Percentiles rank a stretch among this genome's conserved stretches.
These are phyloP conservation scores for Vicia villosa DNA, from an alignment of 306 rosid species.

Conservation along the genomic window DNA sequence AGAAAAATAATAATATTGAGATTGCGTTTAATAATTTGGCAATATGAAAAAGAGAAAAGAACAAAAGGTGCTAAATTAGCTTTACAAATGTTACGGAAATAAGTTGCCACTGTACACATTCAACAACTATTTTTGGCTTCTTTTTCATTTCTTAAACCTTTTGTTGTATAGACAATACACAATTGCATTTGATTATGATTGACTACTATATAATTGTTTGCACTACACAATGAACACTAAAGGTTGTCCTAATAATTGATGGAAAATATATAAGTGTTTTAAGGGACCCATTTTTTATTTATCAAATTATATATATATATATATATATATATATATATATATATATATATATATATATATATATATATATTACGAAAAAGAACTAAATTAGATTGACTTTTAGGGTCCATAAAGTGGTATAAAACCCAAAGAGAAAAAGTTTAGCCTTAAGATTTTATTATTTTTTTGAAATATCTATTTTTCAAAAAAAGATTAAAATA, in stretches of 20 bases:
- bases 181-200: constrained; percentile 33
- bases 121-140: constrained; percentile 4
- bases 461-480: constrained; percentile 4
- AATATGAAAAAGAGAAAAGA: neutral
- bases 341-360: too few relatives aligned
- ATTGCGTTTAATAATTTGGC: constrained; percentile 1
- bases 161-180: neutral
- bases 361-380: too few relatives aligned
- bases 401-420: constrained; percentile 38
- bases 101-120: constrained; percentile 30
- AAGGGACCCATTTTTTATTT: constrained; percentile 25
- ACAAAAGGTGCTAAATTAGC: constrained; percentile 16
- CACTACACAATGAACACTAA: constrained; percentile 38
- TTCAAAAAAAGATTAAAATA: too few relatives aligned
- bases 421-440: constrained; percentile 27
- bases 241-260: constrained; percentile 47
- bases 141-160: constrained; percentile 2
- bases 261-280: constrained; percentile 18
- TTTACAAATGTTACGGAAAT: constrained; percentile 28
- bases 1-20: neutral
- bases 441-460: neutral
- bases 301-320: neutral
- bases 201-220: constrained; percentile 38
- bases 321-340: too few relatives aligned
- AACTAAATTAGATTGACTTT: constrained; percentile 22